Base-by-base conservation (phyloP, 331 rosid genomes). In the Quercus tomentella region DNA sequence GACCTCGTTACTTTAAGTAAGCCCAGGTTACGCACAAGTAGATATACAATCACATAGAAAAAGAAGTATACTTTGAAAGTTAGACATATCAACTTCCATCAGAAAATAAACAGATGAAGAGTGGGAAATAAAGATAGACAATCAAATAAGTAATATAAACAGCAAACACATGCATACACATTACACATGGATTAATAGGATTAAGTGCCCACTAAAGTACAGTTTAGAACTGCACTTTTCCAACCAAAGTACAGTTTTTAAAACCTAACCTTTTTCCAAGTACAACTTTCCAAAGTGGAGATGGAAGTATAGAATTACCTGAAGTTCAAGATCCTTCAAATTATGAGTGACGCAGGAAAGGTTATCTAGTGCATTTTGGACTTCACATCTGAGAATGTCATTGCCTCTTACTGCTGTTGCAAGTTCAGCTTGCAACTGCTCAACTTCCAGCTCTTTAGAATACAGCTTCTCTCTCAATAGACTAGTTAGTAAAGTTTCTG, bases 341-440 rank as follows among this genome's bases (percentile, higher is more conserved):
- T 87, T 88, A 82, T 93, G 97, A 60, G 82, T 77, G 52, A 83
- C 81, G 43, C 86, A 83, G 35, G 99, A 93, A 86, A 88, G 86
- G 82, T 87, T 82, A 83, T 92, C 98, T 73, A 87, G 83, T 15
- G 91, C 86, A 87, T 88, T 93, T 82, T 88, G 93, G 70, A 96
- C 87, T 87, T 96, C 97, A 74, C 89, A 88, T 80, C 84, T 87
- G 70, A 96, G 90, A 30, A 93, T 88, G 82, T 90, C 97, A 16
- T 84, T 91, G 69, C 99, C 99, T 84, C 99, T 96, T 41, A 92
- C 97, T 54, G 97, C 92, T 49, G 99, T 83, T 67, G 94, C 98
- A 73, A 96, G 84, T 83, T 92, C 98, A 45, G 96, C 94, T 82
- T 88, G 97, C 89, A 96, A 82, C 85, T 93, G 97, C 87, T 93